Evolutionary conservation across 345 rosid species (phyloP), one percentile per base, ranked within the genome.

Genomic region (Euclidium syriacum): DNA sequence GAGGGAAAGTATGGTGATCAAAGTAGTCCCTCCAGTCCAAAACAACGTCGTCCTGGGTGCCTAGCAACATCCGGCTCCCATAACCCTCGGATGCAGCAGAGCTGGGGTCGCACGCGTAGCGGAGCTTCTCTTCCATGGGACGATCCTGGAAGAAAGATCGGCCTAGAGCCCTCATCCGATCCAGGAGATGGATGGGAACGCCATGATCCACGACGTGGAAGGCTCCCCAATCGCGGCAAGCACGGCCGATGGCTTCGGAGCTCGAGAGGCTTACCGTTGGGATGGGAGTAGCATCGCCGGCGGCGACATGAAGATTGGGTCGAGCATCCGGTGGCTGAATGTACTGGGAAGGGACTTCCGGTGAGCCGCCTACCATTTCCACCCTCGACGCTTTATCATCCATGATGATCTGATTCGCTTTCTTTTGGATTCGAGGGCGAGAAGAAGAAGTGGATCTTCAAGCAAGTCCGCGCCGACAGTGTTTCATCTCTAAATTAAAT

Each of bases 11-110:
- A 58, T 91, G 98, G 76, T 88, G 95, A 54, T 91, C 95, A 10
- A 88, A 88, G 80, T 86, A 91, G 33, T 92, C 98, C 61, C 98
- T 86, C 98, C 96, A 92, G 60, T 88, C 98, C 64, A 88, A 72
- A 14, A 86, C 84, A 27, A 62, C 70, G 52, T 75, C 81, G 11
- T 58, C 55, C 10, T 73, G 58, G 8, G 77, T 22, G 19, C 73
- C 48, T 0, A 73, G 70, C 25, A 92, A 80, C 98, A 88, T 83
- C 23, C 83, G 81, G 65, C 89, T 86, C 0, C 95, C 95, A 7
- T 88, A 92, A 0, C 98, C 98, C 52, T 92, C 81, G 4, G 95
- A 79, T 9, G 96, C 95, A 10, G 89, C 68, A 33, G 83, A 79
- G 58, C 30, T 75, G 10, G 87, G 75, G 22, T 80, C 83, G 46